Percentiles rank a stretch among this genome's conserved stretches.
Evolutionary conservation across 2,329 filamentous ascomycete genomes (phyloP).

Genomic region (Ascomycota sp.): DNA sequence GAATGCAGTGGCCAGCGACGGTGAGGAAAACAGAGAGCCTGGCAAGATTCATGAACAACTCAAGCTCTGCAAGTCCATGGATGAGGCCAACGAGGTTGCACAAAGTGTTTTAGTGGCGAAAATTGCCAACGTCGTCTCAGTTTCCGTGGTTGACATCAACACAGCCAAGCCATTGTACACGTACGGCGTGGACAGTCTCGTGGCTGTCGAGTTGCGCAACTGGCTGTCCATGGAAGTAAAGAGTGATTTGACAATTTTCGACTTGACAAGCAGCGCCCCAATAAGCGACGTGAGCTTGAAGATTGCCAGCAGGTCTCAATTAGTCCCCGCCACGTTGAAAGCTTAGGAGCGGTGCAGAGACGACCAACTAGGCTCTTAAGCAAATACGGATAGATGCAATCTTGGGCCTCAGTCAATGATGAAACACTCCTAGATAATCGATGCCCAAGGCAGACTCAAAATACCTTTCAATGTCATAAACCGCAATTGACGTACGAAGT

Average conservation of each 20-base stretch:
- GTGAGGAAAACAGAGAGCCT: no score
- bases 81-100: not conserved
- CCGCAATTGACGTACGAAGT: no score
- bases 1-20: no score
- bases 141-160: not conserved
- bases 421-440: no score
- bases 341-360: no score
- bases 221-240: not conserved
- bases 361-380: no score
- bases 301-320: not conserved
- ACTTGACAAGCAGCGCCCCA: not conserved
- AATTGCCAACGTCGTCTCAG: not conserved
- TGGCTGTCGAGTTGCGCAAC: slow-evolving; percentile 1
- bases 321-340: no score
- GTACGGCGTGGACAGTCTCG: slow-evolving; percentile 1
- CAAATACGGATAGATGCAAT: no score
- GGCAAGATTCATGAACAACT: not conserved
- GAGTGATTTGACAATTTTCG: slow-evolving; percentile 1
- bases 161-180: not conserved
- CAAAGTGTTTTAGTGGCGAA: not conserved
- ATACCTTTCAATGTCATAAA: no score
- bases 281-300: not conserved
- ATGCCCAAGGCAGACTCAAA: no score
- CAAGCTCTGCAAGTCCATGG: not conserved
- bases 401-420: no score